Percentiles rank a stretch among this genome's conserved stretches.
Conservation (phyloP, 148 eudicot genomes). For the Oxyria digyna region DNA sequence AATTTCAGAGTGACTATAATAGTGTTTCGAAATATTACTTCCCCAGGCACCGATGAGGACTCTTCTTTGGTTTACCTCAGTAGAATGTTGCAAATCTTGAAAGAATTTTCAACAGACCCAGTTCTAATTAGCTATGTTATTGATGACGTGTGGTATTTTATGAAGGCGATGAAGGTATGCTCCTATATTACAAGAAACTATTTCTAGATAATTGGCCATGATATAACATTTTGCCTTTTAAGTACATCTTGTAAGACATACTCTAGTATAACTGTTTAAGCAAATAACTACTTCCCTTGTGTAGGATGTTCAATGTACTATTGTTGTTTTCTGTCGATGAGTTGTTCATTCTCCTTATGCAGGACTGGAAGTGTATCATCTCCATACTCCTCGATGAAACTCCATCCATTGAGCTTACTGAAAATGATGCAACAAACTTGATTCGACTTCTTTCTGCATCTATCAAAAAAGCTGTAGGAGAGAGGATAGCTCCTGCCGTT, state of each 20-base stretch:
- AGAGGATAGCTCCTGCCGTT: conserved; percentile 87
- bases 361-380: conserved; percentile 94
- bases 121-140: conserved; percentile 79
- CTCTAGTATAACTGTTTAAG: background rate
- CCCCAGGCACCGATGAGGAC: conserved; percentile 39
- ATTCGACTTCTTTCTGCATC: conserved; percentile 84
- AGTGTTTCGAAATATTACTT: background rate
- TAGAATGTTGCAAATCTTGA: conserved; percentile 82
- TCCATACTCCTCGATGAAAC: conserved; percentile 71
- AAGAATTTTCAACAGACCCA: conserved; percentile 81
- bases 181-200: background rate
- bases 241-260: background rate
- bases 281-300: background rate
- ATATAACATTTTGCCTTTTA: background rate
- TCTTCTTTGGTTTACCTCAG: conserved; percentile 65
- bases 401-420: conserved; percentile 67
- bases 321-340: background rate
- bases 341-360: conserved; percentile 13
- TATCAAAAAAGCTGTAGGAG: conserved; percentile 84
- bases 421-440: conserved; percentile 81
- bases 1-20: background rate
- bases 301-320: background rate
- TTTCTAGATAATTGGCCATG: conserved; percentile 1
- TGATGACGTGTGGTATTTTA: conserved; percentile 97
- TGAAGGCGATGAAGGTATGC: conserved; percentile 93